A percentile compares a stretch with the other conserved stretches of the same genome.
Conservation (phyloP, 2,329 filamentous ascomycete species). For the Hyphodiscus sp. region DNA sequence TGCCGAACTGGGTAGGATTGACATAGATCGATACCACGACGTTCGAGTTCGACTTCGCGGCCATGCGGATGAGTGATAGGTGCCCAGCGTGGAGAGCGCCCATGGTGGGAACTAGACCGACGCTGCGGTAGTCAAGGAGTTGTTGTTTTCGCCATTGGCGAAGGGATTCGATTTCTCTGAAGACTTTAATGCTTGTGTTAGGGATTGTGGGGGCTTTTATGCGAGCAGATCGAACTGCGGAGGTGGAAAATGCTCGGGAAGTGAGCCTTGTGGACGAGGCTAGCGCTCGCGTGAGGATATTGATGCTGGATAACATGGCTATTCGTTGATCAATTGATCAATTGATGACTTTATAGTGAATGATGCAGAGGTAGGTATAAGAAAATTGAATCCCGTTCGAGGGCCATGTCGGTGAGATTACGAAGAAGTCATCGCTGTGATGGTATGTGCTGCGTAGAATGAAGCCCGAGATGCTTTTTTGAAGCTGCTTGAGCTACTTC, state of each 20-base stretch:
- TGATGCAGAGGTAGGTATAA: background rate
- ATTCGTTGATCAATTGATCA: background rate
- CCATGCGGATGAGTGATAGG: constrained; percentile 74
- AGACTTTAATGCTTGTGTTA: constrained; percentile 58
- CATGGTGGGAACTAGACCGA: constrained; percentile 95
- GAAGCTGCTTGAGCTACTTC: background rate
- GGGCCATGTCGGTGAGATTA: constrained; percentile 20
- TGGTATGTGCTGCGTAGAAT: constrained; percentile 27
- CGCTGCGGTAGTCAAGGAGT: constrained; percentile 58
- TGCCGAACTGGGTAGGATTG: constrained; percentile 93
- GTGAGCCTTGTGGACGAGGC: constrained; percentile 1
- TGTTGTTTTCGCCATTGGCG: constrained; percentile 64
- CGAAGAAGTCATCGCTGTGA: constrained; percentile 24
- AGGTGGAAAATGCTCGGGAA: constrained; percentile 13
- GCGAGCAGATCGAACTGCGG: constrained; percentile 10
- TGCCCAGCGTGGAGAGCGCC: constrained; percentile 93
- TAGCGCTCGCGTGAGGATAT: background rate
- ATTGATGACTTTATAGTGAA: background rate
- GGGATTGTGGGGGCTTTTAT: constrained; percentile 35
- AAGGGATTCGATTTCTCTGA: constrained; percentile 67
- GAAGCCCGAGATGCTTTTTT: constrained; percentile 21
- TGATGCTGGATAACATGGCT: constrained; percentile 1
- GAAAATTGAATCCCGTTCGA: constrained; percentile 12
- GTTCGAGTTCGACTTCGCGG: constrained; percentile 75
- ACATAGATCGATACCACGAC: constrained; percentile 92